phyloP scores from a whole-genome alignment of 225 moss, liverwort and hornwort species.

The Climacium dendroides region DNA sequence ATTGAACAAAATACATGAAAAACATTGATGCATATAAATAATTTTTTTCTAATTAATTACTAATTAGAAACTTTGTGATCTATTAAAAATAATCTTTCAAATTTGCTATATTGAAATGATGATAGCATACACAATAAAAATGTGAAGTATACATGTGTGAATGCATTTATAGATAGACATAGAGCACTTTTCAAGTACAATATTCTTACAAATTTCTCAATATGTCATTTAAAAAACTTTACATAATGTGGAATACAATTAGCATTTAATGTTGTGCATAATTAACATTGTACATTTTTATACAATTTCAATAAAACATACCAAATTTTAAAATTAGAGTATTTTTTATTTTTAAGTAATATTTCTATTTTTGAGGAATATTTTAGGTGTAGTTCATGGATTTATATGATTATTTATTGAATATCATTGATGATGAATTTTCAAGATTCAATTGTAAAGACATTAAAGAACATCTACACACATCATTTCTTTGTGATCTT shows the following conservation, averaged over 20 bases:
- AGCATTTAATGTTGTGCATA: too few species aligned
- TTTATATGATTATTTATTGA: background rate
- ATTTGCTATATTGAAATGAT: too few species aligned
- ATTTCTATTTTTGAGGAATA: too few species aligned
- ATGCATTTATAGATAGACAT: background rate
- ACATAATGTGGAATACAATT: background rate
- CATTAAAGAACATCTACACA: background rate
- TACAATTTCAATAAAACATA: background rate
- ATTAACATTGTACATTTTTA: too few species aligned
- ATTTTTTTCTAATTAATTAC: too few species aligned
- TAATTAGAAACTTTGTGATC: background rate
- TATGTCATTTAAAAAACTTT: background rate
- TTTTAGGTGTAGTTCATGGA: background rate
- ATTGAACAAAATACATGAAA: too few species aligned
- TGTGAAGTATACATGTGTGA: background rate
- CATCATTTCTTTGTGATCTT: background rate
- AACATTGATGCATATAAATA: background rate
- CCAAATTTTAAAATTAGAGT: background rate
- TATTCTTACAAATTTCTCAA: background rate
- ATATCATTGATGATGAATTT: background rate
- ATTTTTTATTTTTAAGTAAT: accelerated
- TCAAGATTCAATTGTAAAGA: background rate
- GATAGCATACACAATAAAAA: background rate
- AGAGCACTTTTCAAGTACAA: background rate
- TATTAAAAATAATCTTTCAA: background rate